Evolutionary conservation across 306 rosid species (phyloP).

Genomic region (Rubus parviflorus): DNA sequence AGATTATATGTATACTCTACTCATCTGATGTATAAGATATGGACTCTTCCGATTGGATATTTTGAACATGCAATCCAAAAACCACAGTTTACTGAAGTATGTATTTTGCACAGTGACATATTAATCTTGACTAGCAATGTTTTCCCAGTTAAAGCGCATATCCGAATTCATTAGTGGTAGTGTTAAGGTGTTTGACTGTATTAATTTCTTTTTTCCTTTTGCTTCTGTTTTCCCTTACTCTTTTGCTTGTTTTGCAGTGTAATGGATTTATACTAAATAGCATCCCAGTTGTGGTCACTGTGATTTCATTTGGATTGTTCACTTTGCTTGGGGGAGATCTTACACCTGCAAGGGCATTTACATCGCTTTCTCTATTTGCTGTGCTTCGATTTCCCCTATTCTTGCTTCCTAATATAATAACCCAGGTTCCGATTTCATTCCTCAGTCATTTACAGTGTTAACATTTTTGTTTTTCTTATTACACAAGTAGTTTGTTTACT

Average conservation of each 20-base stretch:
- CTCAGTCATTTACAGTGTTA: not conserved
- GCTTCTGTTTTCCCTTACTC: conserved; percentile 18
- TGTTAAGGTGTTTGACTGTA: not conserved
- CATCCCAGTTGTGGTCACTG: conserved; percentile 90
- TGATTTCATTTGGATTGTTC: conserved; percentile 90
- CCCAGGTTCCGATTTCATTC: conserved; percentile 61
- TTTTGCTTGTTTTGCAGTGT: conserved; percentile 56
- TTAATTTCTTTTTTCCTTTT: not conserved
- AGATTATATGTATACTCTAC: not conserved
- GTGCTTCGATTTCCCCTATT: conserved; percentile 97
- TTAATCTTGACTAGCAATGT: not conserved
- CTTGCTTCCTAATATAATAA: conserved; percentile 95
- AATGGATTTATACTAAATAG: conserved; percentile 84
- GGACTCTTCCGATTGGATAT: not conserved
- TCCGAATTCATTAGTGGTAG: not conserved
- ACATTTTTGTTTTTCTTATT: not conserved
- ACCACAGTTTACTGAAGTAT: conserved; percentile 4
- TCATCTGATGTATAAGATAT: not conserved
- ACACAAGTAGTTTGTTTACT: not conserved
- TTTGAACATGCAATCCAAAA: not conserved
- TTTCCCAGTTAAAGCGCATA: not conserved
- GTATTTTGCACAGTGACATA: not conserved
- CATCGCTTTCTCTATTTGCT: conserved; percentile 89
- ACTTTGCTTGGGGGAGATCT: conserved; percentile 89
- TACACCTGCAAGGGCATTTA: conserved; percentile 96